Percentiles rank a stretch among this genome's conserved stretches.
phyloP scores from a whole-genome alignment of 1,139 yeast species.

The Ogataea hybrid region DNA sequence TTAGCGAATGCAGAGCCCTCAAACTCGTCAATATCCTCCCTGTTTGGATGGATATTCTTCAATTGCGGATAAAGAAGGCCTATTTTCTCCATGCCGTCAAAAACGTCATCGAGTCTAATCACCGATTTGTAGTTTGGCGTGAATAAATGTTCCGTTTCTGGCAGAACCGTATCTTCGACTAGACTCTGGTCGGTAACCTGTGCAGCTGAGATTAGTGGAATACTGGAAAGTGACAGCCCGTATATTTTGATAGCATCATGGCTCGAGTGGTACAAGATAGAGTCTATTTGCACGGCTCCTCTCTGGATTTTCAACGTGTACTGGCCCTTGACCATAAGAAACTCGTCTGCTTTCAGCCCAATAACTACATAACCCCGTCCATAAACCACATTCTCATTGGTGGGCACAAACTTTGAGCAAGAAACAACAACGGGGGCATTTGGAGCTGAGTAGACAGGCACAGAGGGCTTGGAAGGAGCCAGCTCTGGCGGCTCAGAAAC shows the following conservation, averaged over 20 bases:
- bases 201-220: constrained; percentile 54
- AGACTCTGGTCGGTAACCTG: constrained; percentile 39
- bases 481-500: not conserved
- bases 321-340: constrained; percentile 57
- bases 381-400: constrained; percentile 38
- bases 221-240: constrained; percentile 53
- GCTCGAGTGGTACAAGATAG: constrained; percentile 48
- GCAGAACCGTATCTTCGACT: constrained; percentile 30
- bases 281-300: constrained; percentile 59
- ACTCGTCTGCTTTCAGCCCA: constrained; percentile 48
- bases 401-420: constrained; percentile 36
- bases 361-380: constrained; percentile 36
- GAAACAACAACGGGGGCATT: constrained; percentile 7
- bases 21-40: constrained; percentile 9
- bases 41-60: constrained; percentile 39
- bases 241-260: constrained; percentile 36
- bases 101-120: constrained; percentile 37
- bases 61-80: constrained; percentile 49
- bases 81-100: constrained; percentile 47
- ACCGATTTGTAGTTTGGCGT: constrained; percentile 43
- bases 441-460: constrained; percentile 3
- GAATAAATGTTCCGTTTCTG: constrained; percentile 37
- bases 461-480: constrained; percentile 3
- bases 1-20: constrained; percentile 21
- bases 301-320: constrained; percentile 49